Conservation (phyloP, 257 asterid species). For the Sherardia arvensis region DNA sequence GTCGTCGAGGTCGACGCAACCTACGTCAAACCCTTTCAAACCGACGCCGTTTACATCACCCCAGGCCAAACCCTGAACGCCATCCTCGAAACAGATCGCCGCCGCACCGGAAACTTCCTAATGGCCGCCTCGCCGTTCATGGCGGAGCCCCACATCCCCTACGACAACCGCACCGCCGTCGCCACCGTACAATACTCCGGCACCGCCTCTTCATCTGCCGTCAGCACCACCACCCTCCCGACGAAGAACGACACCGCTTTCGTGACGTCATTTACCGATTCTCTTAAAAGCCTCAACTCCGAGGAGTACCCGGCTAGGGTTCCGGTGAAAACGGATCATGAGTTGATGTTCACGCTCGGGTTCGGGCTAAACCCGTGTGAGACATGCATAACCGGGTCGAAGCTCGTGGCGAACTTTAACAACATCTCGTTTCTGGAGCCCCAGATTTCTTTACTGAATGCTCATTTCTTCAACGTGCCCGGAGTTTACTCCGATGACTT, state of each 20-base stretch:
- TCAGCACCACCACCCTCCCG: slow-evolving; percentile 24
- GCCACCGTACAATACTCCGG: slow-evolving; percentile 43
- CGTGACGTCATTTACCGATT: slow-evolving; percentile 23
- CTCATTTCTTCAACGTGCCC: slow-evolving; percentile 39
- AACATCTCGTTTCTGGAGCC: slow-evolving; percentile 52
- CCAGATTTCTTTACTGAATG: slow-evolving; percentile 30
- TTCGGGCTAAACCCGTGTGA: slow-evolving; percentile 39
- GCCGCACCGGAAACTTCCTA: slow-evolving; percentile 22
- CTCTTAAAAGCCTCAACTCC: slow-evolving; percentile 45
- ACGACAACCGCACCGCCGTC: slow-evolving; percentile 37
- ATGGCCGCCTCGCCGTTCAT: slow-evolving; percentile 43
- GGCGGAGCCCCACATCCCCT: slow-evolving; percentile 24
- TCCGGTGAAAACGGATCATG: slow-evolving; percentile 31
- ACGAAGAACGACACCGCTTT: slow-evolving; percentile 35
- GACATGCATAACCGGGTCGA: slow-evolving; percentile 23
- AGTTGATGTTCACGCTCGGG: slow-evolving; percentile 40
- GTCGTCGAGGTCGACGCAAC: slow-evolving; percentile 31
- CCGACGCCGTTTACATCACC: slow-evolving; percentile 27
- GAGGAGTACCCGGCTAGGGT: slow-evolving; percentile 31
- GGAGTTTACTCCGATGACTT: slow-evolving; percentile 53
- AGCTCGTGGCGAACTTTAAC: slow-evolving; percentile 40
- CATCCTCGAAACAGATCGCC: slow-evolving; percentile 23
- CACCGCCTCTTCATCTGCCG: slow-evolving; percentile 23
- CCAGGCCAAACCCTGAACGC: slow-evolving; percentile 52
- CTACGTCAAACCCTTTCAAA: slow-evolving; percentile 28